phyloP scores from a whole-genome alignment of 2,329 filamentous ascomycete species.

The Ascocoryne sarcoides region DNA sequence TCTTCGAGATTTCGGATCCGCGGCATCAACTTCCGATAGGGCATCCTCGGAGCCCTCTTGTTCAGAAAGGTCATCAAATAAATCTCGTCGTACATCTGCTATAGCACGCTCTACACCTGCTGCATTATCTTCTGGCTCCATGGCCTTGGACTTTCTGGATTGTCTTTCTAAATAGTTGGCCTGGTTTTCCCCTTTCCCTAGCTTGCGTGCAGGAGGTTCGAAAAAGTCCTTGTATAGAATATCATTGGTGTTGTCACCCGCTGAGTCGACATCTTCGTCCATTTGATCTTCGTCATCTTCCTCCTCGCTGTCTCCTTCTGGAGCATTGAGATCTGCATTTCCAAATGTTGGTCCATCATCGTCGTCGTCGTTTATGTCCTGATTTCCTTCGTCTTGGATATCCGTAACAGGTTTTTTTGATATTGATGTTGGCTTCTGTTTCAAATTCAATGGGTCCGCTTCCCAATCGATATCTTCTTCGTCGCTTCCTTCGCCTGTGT shows the following conservation, averaged over 20 bases:
- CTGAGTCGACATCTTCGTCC: slow-evolving; percentile 46
- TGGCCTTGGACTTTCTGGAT: slow-evolving; percentile 31
- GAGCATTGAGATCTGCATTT: slow-evolving; percentile 64
- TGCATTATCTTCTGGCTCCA: slow-evolving; percentile 41
- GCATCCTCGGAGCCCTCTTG: slow-evolving; percentile 54
- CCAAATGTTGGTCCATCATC: slow-evolving; percentile 78
- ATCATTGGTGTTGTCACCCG: slow-evolving; percentile 68
- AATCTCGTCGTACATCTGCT: slow-evolving; percentile 75
- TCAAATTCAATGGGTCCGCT: slow-evolving; percentile 53
- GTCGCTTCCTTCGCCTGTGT: slow-evolving; percentile 66
- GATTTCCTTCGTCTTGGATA: slow-evolving; percentile 32
- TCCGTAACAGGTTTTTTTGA: slow-evolving; percentile 26
- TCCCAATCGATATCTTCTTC: slow-evolving; percentile 88
- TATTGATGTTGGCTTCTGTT: slow-evolving; percentile 26
- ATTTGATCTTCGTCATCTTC: slow-evolving; percentile 36
- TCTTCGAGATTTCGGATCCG: slow-evolving; percentile 61
- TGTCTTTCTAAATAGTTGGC: slow-evolving; percentile 30
- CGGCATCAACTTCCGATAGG: slow-evolving; percentile 56
- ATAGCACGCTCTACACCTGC: slow-evolving; percentile 75
- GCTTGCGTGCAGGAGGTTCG: slow-evolving; percentile 70
- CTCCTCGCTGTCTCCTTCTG: slow-evolving; percentile 59
- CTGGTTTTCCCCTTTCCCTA: slow-evolving; percentile 42
- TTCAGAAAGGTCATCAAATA: slow-evolving; percentile 74
- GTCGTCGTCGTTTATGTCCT: slow-evolving; percentile 47
- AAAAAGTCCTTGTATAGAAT: slow-evolving; percentile 93